Base-by-base conservation (phyloP, 768 basidiomycete genomes). In the Rhizopogon rudus region DNA sequence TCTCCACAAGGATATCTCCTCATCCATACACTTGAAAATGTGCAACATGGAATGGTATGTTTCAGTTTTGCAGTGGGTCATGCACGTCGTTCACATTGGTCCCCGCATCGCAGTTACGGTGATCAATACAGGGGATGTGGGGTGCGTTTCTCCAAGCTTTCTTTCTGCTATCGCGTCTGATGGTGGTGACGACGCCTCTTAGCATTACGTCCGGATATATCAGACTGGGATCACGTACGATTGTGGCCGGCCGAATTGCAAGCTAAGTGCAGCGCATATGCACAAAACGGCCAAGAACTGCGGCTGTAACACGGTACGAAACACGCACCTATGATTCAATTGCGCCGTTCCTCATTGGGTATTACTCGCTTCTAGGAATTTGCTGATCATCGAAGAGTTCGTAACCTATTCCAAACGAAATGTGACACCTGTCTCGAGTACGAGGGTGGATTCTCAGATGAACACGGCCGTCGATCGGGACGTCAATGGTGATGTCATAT, bases 181-280 rank as follows among this genome's bases (percentile, higher is more conserved):
- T n/a, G 5, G 54, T 50, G 12, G 41, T 44, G 40, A 42, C 28
- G 20, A 20, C 46, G 7, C 20, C 25, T 25, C 39, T 45, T 61
- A 88, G 87, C 84, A 87, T 68, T 87, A 84, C 66, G 75, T 86
- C 46, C 74, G 75, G 39, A 62, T 75, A 28, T 88, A 87, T 61
- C 83, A 85, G 60, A 81, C 84, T 0, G 87, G 88, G 35, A 70
- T 75, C 54, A 78, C 69, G 53, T 68, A 66, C 51, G 86, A 89
- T 65, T 89, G 87, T 63, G 67, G 71, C 39, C 71, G 67, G 33
- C 68, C 72, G 5, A 65, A 63, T 20, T 89, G 86, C 68, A 76
- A 68, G 37, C 64, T 81, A 60, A 88, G 86, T 67, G 58, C 65
- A 10, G 75, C 75, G 14, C 87, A 89, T 67, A 75, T 71, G 63